Evolutionary conservation across 2,329 filamentous ascomycete species (phyloP).

Genomic region (Westerdykella aurantiaca): DNA sequence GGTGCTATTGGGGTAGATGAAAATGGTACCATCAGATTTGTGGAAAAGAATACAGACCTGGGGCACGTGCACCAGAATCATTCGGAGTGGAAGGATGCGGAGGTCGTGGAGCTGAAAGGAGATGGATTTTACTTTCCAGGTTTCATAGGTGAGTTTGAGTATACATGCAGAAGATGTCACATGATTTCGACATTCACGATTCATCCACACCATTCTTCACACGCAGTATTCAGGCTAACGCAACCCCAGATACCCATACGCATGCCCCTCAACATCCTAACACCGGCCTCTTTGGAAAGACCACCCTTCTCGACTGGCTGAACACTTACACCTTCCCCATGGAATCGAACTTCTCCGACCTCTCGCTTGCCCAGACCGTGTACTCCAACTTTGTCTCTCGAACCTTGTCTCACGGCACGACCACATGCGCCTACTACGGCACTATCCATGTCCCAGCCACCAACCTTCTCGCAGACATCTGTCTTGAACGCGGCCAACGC

Average conservation of each 20-base stretch:
- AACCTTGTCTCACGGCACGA: slow-evolving; percentile 85
- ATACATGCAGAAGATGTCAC: not conserved
- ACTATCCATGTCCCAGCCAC: slow-evolving; percentile 82
- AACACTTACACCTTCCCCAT: slow-evolving; percentile 92
- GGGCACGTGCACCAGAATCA: slow-evolving; percentile 21
- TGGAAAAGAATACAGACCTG: slow-evolving; percentile 34
- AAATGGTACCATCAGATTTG: slow-evolving; percentile 47
- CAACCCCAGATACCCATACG: slow-evolving; percentile 78
- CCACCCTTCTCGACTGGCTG: slow-evolving; percentile 89
- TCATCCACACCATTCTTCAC: not conserved
- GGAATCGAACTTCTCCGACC: slow-evolving; percentile 66
- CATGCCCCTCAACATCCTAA: slow-evolving; percentile 96
- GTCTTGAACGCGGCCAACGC: slow-evolving; percentile 71
- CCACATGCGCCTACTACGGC: slow-evolving; percentile 89
- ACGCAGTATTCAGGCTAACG: not conserved
- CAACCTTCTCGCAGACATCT: slow-evolving; percentile 84
- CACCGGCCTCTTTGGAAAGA: slow-evolving; percentile 85
- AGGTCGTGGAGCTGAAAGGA: slow-evolving; percentile 36
- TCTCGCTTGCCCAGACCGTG: slow-evolving; percentile 59
- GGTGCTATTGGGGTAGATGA: slow-evolving; percentile 49
- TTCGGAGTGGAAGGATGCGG: slow-evolving; percentile 36
- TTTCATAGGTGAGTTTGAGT: slow-evolving; percentile 58
- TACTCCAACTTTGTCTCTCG: slow-evolving; percentile 74
- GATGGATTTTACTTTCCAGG: slow-evolving; percentile 78
- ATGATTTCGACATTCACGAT: not conserved